Base-by-base conservation (phyloP, 805 yeast genomes). In the Naumovozyma dairenensis region DNA sequence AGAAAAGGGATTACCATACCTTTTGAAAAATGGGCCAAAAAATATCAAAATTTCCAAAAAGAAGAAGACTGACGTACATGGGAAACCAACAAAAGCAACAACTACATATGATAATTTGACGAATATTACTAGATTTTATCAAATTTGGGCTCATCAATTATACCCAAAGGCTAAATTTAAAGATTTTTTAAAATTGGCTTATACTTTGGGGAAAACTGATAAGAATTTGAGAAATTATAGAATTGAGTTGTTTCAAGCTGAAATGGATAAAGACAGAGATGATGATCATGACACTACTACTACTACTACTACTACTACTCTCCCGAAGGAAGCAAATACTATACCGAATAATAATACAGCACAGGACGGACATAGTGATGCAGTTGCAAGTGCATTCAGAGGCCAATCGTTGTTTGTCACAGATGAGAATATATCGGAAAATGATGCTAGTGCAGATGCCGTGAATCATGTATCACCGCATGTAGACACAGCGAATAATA, bases 151-250 rank as follows among this genome's bases (percentile, higher is more conserved):
- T 1, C 89, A 81, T 53, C 63, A 69, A 16, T 46, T 85, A 25
- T 84, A 70, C 49, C 94, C 96, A 4, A 81, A 80, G 59, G 84
- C 92, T 12, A 77, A 72, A 41, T 82, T 86, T 43, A 63, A 64
- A 30, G 93, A 83, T 53, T 77, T 86, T 47, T 58, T 80, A 1
- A 62, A 66, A 16, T 56, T 79, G 44, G 56, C 77, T 31, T 63
- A 68, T 26, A 57, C 65, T 12, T 65, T 74, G 27, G 77, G 81
- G 10, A 57, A 54, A 40, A 53, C 50, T 4, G 57, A 69, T 16
- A 55, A 61, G 13, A 57, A 54, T 10, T 55, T 74, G 20, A 65
- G 63, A 37, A 61, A 55, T 2, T 59, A 67, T 40, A 59, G 76
- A 45, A 53, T 63, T 27, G 53, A 49, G 10, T 48, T 57, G 36